Percentiles rank a stretch among this genome's conserved stretches.
Evolutionary conservation across 1,139 yeast species (phyloP).

Genomic region (Pichia sp.): DNA sequence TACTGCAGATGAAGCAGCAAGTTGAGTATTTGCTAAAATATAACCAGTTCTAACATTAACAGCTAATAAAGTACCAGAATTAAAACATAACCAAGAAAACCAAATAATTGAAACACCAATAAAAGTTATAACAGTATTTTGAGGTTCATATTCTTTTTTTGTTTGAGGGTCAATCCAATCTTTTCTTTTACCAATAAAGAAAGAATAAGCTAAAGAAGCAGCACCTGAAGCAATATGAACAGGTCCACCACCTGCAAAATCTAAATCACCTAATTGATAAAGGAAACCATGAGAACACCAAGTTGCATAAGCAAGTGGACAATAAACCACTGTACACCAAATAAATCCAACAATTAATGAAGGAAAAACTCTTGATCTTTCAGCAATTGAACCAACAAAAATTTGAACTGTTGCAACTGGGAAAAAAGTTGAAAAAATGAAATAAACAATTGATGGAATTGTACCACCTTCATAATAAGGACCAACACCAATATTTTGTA

Average conservation of each 20-base stretch:
- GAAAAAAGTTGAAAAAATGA: constrained; percentile 39
- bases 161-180: constrained; percentile 32
- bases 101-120: constrained; percentile 44
- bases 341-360: constrained; percentile 36
- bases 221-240: constrained; percentile 43
- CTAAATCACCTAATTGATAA: constrained; percentile 37
- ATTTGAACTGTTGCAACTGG: constrained; percentile 44
- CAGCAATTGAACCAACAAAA: constrained; percentile 41
- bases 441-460: constrained; percentile 38
- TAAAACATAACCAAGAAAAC: constrained; percentile 49
- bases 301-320: constrained; percentile 41
- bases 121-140: constrained; percentile 38
- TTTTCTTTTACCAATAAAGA: constrained; percentile 36
- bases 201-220: constrained; percentile 38
- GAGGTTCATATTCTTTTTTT: constrained; percentile 32
- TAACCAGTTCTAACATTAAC: constrained; percentile 43
- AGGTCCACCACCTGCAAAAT: constrained; percentile 47
- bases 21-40: constrained; percentile 43
- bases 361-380: constrained; percentile 38
- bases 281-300: constrained; percentile 44
- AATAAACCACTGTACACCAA: constrained; percentile 40
- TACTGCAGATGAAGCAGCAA: constrained; percentile 41
- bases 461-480: constrained; percentile 34
- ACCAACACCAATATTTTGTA: constrained; percentile 34
- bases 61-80: constrained; percentile 42